phyloP scores from a whole-genome alignment of 2,329 filamentous ascomycete species.

The Incumbomyces lentus region DNA sequence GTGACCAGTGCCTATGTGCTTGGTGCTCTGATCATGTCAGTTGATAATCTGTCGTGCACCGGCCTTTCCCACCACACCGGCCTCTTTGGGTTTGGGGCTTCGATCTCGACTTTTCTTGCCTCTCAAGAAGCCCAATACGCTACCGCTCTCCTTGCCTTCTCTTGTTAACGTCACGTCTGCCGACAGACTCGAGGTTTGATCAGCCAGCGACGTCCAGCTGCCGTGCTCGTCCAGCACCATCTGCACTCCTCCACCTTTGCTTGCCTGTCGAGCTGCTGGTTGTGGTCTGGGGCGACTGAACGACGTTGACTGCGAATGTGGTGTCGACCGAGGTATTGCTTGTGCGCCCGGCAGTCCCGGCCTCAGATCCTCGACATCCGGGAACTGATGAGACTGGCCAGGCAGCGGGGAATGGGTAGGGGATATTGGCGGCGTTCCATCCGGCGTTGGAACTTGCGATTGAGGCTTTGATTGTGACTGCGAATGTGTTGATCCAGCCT shows the following conservation, averaged over 20 bases:
- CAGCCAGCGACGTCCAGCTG: conserved; percentile 83
- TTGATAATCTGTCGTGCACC: conserved; percentile 75
- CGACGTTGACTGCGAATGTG: conserved; percentile 22
- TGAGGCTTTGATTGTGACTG: conserved; percentile 15
- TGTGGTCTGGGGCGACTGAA: conserved; percentile 30
- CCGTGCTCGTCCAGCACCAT: conserved; percentile 82
- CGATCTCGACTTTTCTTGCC: conserved; percentile 82
- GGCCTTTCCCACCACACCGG: conserved; percentile 88
- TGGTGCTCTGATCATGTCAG: conserved; percentile 37
- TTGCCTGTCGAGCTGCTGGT: conserved; percentile 57
- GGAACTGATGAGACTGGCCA: conserved; percentile 9
- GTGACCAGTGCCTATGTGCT: background rate
- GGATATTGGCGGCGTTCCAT: conserved; percentile 20
- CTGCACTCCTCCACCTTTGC: conserved; percentile 74
- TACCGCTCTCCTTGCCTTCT: conserved; percentile 39
- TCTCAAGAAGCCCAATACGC: conserved; percentile 80
- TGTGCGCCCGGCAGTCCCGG: conserved; percentile 12
- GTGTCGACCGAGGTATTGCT: conserved; percentile 7
- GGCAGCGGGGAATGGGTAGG: conserved; percentile 10
- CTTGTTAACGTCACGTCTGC: conserved; percentile 43
- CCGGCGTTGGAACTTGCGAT: conserved; percentile 16
- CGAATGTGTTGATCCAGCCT: conserved; percentile 9
- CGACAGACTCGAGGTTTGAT: conserved; percentile 66
- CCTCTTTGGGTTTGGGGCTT: conserved; percentile 88
- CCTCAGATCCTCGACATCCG: conserved; percentile 10